Evolutionary conservation across 805 yeast genomes (phyloP).

Genomic region (Suhomyces emberorum): DNA sequence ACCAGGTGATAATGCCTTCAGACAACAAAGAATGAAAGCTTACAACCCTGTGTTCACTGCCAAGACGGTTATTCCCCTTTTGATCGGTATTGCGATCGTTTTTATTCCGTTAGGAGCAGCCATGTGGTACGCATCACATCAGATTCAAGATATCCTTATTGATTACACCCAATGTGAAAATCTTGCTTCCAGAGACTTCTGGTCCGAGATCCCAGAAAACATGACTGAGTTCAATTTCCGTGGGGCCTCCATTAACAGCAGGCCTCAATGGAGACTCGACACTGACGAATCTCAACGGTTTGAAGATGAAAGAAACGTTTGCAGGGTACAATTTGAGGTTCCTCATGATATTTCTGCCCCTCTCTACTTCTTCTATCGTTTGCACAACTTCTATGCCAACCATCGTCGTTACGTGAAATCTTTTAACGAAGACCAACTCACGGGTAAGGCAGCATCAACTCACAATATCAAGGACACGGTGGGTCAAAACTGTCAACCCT

Average conservation of each 20-base stretch:
- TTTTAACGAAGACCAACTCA: constrained; percentile 41
- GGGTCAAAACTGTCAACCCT: constrained; percentile 46
- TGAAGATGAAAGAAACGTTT: constrained; percentile 49
- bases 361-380: constrained; percentile 40
- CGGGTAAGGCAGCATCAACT: constrained; percentile 37
- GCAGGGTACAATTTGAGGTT: constrained; percentile 38
- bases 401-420: constrained; percentile 45
- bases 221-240: constrained; percentile 38
- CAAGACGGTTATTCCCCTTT: constrained; percentile 39
- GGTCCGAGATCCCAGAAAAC: constrained; percentile 37
- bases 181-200: constrained; percentile 29
- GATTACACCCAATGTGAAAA: constrained; percentile 41
- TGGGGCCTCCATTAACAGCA: constrained; percentile 10
- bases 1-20: constrained; percentile 60
- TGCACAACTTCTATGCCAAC: constrained; percentile 41
- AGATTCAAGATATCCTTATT: constrained; percentile 37
- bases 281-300: constrained; percentile 42
- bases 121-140: constrained; percentile 44
- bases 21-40: constrained; percentile 54
- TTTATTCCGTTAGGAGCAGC: constrained; percentile 46
- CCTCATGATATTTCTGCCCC: constrained; percentile 35
- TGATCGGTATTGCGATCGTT: constrained; percentile 35
- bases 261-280: constrained; percentile 36
- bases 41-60: constrained; percentile 46
- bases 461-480: constrained; percentile 34